A percentile compares a stretch with the other conserved stretches of the same genome.
Evolutionary conservation across 2,329 filamentous ascomycete genomes (phyloP).

Genomic region (Alternaria sp.): DNA sequence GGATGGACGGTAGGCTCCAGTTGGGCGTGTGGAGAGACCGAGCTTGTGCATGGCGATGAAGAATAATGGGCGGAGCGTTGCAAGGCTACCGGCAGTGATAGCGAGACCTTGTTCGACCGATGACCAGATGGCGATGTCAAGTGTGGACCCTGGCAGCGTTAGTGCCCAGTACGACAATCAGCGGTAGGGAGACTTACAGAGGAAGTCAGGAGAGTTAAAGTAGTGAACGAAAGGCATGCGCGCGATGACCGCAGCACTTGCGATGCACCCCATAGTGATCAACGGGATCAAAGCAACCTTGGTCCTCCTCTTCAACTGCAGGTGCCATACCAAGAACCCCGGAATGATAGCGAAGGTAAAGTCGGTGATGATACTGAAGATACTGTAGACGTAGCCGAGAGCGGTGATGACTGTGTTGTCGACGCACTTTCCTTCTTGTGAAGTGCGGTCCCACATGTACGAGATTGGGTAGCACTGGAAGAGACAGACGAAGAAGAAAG

Average conservation of each 20-base stretch:
- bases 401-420: slow-evolving; percentile 48
- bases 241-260: slow-evolving; percentile 43
- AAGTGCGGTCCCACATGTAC: slow-evolving; percentile 57
- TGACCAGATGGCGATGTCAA: slow-evolving; percentile 48
- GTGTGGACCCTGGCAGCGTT: slow-evolving; percentile 32
- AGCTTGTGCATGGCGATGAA: slow-evolving; percentile 30
- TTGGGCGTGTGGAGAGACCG: slow-evolving; percentile 31
- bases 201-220: slow-evolving; percentile 41
- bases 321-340: slow-evolving; percentile 57
- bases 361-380: slow-evolving; percentile 56
- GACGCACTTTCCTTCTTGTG: slow-evolving; percentile 51
- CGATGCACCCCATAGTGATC: slow-evolving; percentile 58
- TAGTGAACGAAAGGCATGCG: slow-evolving; percentile 37
- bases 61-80: slow-evolving; percentile 45
- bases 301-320: slow-evolving; percentile 57
- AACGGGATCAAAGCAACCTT: slow-evolving; percentile 58
- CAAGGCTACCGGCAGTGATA: slow-evolving; percentile 46
- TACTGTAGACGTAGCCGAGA: slow-evolving; percentile 56
- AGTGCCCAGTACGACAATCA: not conserved
- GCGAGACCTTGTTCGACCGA: slow-evolving; percentile 46
- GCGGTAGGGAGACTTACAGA: slow-evolving; percentile 28
- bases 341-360: slow-evolving; percentile 59
- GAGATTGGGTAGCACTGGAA: slow-evolving; percentile 59
- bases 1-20: slow-evolving; percentile 24
- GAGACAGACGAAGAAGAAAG: slow-evolving; percentile 55